Evolutionary conservation across 257 asterid genomes (phyloP).

Genomic region (Solanum verrucosum): DNA sequence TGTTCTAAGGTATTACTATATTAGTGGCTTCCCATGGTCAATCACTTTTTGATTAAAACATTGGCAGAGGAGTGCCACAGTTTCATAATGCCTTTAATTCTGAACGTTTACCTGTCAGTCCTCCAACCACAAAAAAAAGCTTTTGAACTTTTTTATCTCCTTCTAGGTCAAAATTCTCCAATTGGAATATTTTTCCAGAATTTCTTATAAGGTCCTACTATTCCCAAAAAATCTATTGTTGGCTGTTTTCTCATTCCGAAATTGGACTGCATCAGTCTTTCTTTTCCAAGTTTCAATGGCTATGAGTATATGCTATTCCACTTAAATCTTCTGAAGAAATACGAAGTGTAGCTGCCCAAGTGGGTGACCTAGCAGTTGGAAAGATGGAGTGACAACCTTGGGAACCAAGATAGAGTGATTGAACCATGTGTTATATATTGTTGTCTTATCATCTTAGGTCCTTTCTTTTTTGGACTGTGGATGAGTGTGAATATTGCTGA

Average conservation of each 20-base stretch:
- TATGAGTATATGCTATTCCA: not conserved
- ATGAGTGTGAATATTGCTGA: not conserved
- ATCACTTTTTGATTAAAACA: not conserved
- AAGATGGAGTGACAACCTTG: not conserved
- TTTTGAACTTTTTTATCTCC: not conserved
- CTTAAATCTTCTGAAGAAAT: not conserved
- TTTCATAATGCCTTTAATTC: not conserved
- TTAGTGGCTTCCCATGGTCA: not conserved
- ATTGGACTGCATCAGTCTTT: not conserved
- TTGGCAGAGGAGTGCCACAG: not conserved
- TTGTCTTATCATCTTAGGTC: not conserved
- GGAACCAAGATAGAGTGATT: not conserved
- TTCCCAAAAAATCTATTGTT: not conserved
- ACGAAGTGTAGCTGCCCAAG: not conserved
- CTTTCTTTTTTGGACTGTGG: not conserved
- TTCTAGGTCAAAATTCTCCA: not conserved
- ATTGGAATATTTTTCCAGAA: not conserved
- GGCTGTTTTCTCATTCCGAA: not conserved
- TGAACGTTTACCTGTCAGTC: not conserved
- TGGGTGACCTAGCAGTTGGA: not conserved
- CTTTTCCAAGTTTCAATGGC: not conserved
- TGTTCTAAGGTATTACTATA: not conserved
- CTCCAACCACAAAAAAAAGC: not conserved
- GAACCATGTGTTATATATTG: not conserved
- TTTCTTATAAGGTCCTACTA: not conserved